Base-by-base conservation (phyloP, 225 moss, liverwort and hornwort genomes). In the Rhytidiadelphus loreus region DNA sequence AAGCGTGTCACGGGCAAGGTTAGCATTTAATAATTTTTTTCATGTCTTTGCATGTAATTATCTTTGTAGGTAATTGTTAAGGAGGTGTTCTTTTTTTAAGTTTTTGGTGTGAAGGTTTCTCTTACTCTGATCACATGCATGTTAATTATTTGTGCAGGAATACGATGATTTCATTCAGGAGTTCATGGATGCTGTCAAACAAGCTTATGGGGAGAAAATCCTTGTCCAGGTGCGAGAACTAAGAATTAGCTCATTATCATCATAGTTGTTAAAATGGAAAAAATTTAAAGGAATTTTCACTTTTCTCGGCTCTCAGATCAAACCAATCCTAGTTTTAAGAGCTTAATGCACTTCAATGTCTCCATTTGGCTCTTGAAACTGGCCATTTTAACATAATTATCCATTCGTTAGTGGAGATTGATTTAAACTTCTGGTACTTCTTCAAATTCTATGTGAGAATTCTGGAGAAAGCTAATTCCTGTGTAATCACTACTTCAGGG, bases 81-180 rank as follows among this genome's bases (percentile, higher is more conserved):
- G 13, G 26, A 19, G 14, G 25, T 25, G 5, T 35, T 43, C 4
- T 58, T 46, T 25, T 57, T 21, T 41, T 3, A 14, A 16, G 1
- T 33, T 43, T 44, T 62, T 9, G 11, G 41, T 82, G 53, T 61
- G 39, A 25, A 19, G 9, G 37, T 62, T 39, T 80, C 28, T 53
- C 62, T 30, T 62, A 16, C 82, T 73, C 41, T 63, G 39, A 78
- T n/a, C 39, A 78, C 43, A 33, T 77, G n/a, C 55, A 55, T 73
- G 35, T 59, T 21, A 52, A 62, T 73, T 78, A 30, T 76, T 80
- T 64, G 78, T 73, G 88, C 95, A 94, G 89, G 98, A 95, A 89
- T 98, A 98, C 16, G 97, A 98, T 75, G 97, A 96, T 68, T 93
- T 98, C 32, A 87, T 98, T 71, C 90, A 98, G 80, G 98, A 98